Percentiles rank a stretch among this genome's conserved stretches.
Evolutionary conservation across 148 eudicot genomes (phyloP).

Genomic region (Vaccinium macrocarpon): DNA sequence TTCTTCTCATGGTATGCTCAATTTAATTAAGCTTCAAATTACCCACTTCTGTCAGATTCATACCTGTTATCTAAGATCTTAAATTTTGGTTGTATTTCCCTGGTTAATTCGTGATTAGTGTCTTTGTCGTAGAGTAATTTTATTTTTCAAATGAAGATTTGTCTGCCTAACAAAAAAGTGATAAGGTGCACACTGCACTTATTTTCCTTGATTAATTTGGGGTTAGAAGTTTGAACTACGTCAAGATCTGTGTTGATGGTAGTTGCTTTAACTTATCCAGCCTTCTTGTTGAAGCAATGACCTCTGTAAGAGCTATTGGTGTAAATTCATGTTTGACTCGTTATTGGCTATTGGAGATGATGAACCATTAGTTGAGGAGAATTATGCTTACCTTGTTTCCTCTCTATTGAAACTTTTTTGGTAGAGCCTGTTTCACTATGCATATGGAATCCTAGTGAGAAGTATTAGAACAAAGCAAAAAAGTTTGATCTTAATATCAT

Average conservation of each 20-base stretch:
- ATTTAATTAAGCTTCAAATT: neutral
- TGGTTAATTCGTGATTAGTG: neutral
- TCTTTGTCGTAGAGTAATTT: neutral
- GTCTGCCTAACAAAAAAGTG: neutral
- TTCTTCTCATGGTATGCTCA: slow-evolving; percentile 31
- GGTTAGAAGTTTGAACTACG: neutral
- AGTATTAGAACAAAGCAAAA: neutral
- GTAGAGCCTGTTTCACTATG: neutral
- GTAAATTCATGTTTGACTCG: neutral
- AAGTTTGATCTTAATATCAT: neutral
- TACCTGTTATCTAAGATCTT: neutral
- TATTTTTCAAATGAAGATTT: neutral
- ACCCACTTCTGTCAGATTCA: neutral
- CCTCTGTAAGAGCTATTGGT: neutral
- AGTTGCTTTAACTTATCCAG: neutral
- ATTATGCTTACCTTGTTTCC: neutral
- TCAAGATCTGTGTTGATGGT: neutral
- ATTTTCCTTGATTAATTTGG: neutral
- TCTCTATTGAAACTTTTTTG: neutral
- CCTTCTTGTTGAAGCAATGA: neutral
- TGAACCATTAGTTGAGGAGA: neutral
- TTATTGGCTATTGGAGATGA: neutral
- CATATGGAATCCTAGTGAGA: neutral
- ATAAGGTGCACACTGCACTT: neutral
- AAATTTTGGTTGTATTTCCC: neutral